Evolutionary conservation across 208 protist species (phyloP).

Genomic region (Wallacemonas collosoma): DNA sequence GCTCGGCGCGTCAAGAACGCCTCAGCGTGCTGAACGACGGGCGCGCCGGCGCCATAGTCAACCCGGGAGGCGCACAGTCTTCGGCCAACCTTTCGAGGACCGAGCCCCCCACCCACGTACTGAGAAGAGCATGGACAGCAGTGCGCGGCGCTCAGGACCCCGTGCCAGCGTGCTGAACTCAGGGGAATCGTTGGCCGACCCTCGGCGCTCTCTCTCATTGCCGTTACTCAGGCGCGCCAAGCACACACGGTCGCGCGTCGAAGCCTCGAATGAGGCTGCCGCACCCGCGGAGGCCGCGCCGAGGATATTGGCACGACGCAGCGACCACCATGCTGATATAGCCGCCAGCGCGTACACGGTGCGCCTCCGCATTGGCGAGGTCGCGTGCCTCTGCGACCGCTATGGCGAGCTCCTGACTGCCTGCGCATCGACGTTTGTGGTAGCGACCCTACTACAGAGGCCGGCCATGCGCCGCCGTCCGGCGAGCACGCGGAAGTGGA

Average conservation of each 20-base stretch:
- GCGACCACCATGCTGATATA: too few species aligned
- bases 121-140: too few species aligned
- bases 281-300: not conserved
- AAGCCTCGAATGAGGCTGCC: not conserved
- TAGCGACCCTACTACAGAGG: not conserved
- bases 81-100: not conserved
- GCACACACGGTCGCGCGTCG: not conserved
- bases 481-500: not conserved
- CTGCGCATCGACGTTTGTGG: constrained; percentile 5
- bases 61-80: not conserved
- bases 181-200: not conserved
- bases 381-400: not conserved
- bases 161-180: too few species aligned
- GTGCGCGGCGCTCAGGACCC: too few species aligned
- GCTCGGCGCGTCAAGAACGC: not conserved
- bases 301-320: not conserved
- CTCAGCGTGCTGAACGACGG: too few species aligned
- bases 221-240: not conserved
- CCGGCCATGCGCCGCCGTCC: not conserved
- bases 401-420: not conserved
- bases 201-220: constrained; percentile 6
- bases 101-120: not conserved
- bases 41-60: too few species aligned
- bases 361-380: not conserved
- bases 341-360: not conserved